Base-by-base conservation (phyloP, 2,329 filamentous ascomycete species). In the Colletotrichum acutatum region DNA sequence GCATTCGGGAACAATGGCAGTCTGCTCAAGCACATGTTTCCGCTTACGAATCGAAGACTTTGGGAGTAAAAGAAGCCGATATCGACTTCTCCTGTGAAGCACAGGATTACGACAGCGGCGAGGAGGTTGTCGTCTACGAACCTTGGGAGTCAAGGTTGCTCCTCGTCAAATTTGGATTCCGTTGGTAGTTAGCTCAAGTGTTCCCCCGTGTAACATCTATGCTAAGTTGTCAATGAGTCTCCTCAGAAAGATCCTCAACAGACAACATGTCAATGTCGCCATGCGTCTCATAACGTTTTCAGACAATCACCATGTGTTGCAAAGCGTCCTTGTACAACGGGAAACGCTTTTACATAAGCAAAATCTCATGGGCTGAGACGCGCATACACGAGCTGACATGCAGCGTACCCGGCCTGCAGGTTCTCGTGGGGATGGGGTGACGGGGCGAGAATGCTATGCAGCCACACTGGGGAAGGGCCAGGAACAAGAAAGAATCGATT, bases 111-210 rank as follows among this genome's bases (percentile, higher is more conserved):
- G 24, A 80, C 78, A 1, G 78, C 78, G 1, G 79, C 77, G 6
- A 80, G 42, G 7, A 80, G 67, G 14, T 80, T 80, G 30, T 80
- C 79, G 61, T 80, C 79, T 64, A 79, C 76, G n/a, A n/a, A 14
- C 12, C 5, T 14, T 37, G 1, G 5, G 34, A 14, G 34, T 37
- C 12, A 37, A 37, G 14, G 12, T 16, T 37, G 34, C 14, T 37
- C 34, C 34, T 37, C 5, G 4, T 37, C 34, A 37, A 14, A 12
- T 8, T 1, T 30, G 30, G 30, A 7, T 30, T 7, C 30, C 30
- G 30, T 30, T 9, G 30, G 30, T 30, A 8, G 30, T 30, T 30
- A 30, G 30, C 30, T 30, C 30, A 30, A 30, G 30, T 7, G 30
- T 30, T 30, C 8, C 30, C 6, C 30, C 30, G 30, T 30, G 30